Percentiles rank a stretch among this genome's conserved stretches.
Evolutionary conservation across 768 basidiomycete genomes (phyloP).

Genomic region (Vishniacozyma victoriae): DNA sequence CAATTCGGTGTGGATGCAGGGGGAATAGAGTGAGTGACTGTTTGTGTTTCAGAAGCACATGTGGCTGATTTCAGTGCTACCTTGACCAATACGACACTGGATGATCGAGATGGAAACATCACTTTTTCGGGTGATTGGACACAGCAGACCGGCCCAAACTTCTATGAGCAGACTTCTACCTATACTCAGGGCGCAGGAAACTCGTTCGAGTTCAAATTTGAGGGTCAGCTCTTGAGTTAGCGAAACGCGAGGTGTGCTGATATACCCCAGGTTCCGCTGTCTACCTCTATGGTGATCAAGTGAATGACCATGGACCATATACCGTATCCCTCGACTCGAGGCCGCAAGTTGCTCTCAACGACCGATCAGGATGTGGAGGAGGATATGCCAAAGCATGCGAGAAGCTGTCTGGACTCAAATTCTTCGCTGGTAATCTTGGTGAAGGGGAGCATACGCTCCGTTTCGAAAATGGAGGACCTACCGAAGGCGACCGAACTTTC

Average conservation of each 20-base stretch:
- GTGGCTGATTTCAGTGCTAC: constrained; percentile 23
- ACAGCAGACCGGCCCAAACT: constrained; percentile 28
- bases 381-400: constrained; percentile 37
- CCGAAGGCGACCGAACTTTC: constrained; percentile 20
- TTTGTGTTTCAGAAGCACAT: not conserved
- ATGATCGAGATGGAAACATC: constrained; percentile 28
- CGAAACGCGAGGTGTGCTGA: not conserved
- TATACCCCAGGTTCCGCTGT: constrained; percentile 34
- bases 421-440: constrained; percentile 20
- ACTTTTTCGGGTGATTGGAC: constrained; percentile 38
- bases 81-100: constrained; percentile 36
- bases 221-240: constrained; percentile 6
- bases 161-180: constrained; percentile 36
- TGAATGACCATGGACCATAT: constrained; percentile 46
- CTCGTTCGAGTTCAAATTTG: constrained; percentile 27
- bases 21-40: constrained; percentile 24
- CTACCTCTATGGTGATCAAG: constrained; percentile 46
- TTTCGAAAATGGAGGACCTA: constrained; percentile 31
- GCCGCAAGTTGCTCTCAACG: constrained; percentile 18
- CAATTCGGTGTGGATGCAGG: constrained; percentile 29
- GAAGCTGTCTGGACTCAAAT: constrained; percentile 41
- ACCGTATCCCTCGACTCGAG: constrained; percentile 35
- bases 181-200: constrained; percentile 38
- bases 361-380: constrained; percentile 36
- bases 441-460: constrained; percentile 30